A percentile compares a stretch with the other conserved stretches of the same genome.
phyloP scores from a whole-genome alignment of 768 basidiomycete genomes.

The Russula sp. region DNA sequence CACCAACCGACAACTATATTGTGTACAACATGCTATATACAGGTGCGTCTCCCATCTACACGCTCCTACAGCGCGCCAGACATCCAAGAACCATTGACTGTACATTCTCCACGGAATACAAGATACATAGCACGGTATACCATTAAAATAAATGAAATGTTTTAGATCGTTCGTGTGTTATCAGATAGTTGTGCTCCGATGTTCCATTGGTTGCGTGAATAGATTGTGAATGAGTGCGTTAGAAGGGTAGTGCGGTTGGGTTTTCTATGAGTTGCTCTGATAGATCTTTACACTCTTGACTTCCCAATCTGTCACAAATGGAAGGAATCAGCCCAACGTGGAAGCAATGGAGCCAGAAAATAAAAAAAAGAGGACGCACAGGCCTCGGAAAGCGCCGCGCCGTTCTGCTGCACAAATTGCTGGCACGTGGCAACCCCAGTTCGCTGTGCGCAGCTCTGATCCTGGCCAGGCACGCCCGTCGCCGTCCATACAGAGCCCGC shows the following conservation, averaged over 20 bases:
- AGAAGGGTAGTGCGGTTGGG: neutral
- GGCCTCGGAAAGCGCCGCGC: slow-evolving; percentile 63
- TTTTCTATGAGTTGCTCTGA: slow-evolving; percentile 30
- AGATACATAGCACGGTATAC: neutral
- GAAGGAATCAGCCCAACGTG: slow-evolving; percentile 2
- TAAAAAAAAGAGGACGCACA: slow-evolving; percentile 45
- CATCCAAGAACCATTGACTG: neutral
- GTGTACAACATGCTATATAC: neutral
- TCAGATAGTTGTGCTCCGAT: neutral
- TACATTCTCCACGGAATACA: neutral
- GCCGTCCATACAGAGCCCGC: slow-evolving; percentile 70
- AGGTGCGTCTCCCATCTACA: neutral
- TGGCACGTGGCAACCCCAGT: slow-evolving; percentile 81
- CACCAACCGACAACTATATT: neutral
- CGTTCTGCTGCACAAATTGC: slow-evolving; percentile 66
- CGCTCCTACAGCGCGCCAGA: neutral
- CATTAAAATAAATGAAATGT: slow-evolving; percentile 12
- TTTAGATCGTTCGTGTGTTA: neutral
- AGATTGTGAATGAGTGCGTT: neutral
- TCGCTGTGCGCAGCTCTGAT: slow-evolving; percentile 72
- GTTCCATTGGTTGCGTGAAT: neutral
- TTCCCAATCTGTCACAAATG: slow-evolving; percentile 60
- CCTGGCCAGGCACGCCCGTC: slow-evolving; percentile 76
- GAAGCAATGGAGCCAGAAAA: neutral
- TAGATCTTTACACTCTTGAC: slow-evolving; percentile 70